phyloP scores from a whole-genome alignment of 2,329 filamentous ascomycete species.

The Ceratocystis variospora region DNA sequence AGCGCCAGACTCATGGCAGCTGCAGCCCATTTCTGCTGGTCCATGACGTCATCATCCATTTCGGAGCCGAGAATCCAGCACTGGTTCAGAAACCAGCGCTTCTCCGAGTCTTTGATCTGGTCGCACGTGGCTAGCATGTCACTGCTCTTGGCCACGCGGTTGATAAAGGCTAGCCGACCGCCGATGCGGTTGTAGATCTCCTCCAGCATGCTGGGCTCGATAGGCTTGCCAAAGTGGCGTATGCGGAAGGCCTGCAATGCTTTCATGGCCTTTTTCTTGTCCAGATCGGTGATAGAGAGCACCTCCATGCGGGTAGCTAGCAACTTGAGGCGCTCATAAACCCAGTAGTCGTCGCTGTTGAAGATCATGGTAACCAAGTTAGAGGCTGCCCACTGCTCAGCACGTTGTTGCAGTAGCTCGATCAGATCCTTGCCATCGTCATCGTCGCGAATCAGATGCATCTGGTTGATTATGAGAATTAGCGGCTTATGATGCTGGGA shows the following conservation, averaged over 20 bases:
- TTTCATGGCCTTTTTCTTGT: slow-evolving; percentile 60
- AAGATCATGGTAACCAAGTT: slow-evolving; percentile 86
- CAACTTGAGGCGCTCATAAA: slow-evolving; percentile 87
- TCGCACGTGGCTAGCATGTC: slow-evolving; percentile 73
- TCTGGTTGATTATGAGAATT: slow-evolving; percentile 87
- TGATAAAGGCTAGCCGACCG: slow-evolving; percentile 75
- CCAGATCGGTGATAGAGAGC: slow-evolving; percentile 68
- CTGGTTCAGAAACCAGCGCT: slow-evolving; percentile 64
- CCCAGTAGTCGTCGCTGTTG: slow-evolving; percentile 97
- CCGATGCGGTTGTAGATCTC: slow-evolving; percentile 77
- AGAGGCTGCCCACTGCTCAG: slow-evolving; percentile 89
- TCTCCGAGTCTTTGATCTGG: slow-evolving; percentile 51
- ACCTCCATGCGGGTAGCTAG: slow-evolving; percentile 92
- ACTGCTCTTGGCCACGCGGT: slow-evolving; percentile 70
- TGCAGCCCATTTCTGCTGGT: slow-evolving; percentile 90
- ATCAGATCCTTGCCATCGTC: slow-evolving; percentile 86
- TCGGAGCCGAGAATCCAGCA: slow-evolving; percentile 59
- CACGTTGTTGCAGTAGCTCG: slow-evolving; percentile 86
- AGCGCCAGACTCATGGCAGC: slow-evolving; percentile 88
- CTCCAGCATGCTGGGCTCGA: slow-evolving; percentile 45
- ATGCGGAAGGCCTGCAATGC: slow-evolving; percentile 69
- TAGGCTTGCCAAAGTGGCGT: slow-evolving; percentile 56
- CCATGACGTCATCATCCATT: slow-evolving; percentile 96
- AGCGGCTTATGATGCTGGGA: slow-evolving; percentile 52
- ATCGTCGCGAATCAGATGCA: slow-evolving; percentile 81